Evolutionary conservation across 768 basidiomycete genomes (phyloP), one percentile per base, ranked within the genome.

Genomic region (Agaricus subrufescens): DNA sequence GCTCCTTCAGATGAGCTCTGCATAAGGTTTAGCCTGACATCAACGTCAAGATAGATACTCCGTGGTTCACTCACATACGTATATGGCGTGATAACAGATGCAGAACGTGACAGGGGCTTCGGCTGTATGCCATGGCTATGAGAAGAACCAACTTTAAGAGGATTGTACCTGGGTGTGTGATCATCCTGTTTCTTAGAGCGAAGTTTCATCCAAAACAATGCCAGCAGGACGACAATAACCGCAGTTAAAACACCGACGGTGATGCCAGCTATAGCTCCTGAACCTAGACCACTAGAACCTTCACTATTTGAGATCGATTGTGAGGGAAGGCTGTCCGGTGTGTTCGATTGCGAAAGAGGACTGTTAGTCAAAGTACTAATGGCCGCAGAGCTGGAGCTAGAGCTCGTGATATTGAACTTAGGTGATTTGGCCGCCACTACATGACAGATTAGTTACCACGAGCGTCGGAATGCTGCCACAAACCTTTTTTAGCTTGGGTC

Each of bases 211-310:
- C 77, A 84, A 51, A 75, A 61, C 5, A 68, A 43, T 6, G 62
- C 59, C 10, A 76, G 71, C 14, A 57, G 72, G 10, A 79, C 64
- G 42, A 73, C 53, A 10, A 73, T 76, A 15, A 80, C 48, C 26
- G 68, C 71, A 11, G 79, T 73, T 3, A 86, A 52, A 23, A 76
- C 83, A 4, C 80, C 83, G 1, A 84, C 72, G 7, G 79, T 78
- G 19, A 85, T 84, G 23, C 85, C 86, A 5, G 82, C 80, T 37
- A 87, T 85, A 19, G 81, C 82, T 2, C 84, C 84, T 2, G 80
- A 75, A 60, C 81, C 69, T 15, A 61, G 52, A 49, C 38, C 50
- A 38, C 54, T 46, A 29, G 56, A 53, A 15, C 23, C 45, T 39
- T 38, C 37, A 42, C 14, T 59, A 47, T 34, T 44, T 29, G 45